Base-by-base conservation (phyloP, 2,329 filamentous ascomycete genomes). In the Phaeophleospora eucalypticola region DNA sequence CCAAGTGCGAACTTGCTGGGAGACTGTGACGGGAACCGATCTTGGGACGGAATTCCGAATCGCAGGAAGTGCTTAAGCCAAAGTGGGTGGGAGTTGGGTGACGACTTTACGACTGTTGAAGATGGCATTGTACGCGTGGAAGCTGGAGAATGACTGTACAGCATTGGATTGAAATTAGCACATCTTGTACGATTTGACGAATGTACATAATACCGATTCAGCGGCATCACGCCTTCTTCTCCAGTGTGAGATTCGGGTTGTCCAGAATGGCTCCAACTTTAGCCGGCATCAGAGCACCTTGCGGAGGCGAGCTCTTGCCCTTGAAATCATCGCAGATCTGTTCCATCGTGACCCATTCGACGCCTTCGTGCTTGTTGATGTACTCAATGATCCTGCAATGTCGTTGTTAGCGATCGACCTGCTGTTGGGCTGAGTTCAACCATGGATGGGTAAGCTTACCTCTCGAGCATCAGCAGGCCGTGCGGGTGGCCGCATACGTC, bases 261-360 rank as follows among this genome's bases (percentile, higher is more conserved):
- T 73, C 72, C 46, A 81, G 57, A 17, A 82, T 77, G 36, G 75
- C 75, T 2, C 77, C 79, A 0, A 67, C 60, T 4, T 71, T 65
- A 4, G 80, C 78, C 0, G 82, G 82, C 75, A 85, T 74, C 57
- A 82, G 60, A 1, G 82, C 82, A 0, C 80, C 82, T 43, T 71
- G 65, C 0, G 79, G 74, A 0, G 79, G 74, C 3, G 65, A 65
- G 49, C 82, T 84, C 65, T 78, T 83, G 48, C 71, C 75, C 71
- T 87, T 88, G 65, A 88, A 89, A 32, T 87, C 80, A 60, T 87
- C 83, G 21, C 74, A 80, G 69, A 89, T 86, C 61, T 86, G 75
- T 58, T 80, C 82, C 73, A 88, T 85, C 0, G 81, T 84, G 0
- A 83, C 78, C 73, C 80, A 85, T 55, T 84, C 80, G 0, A 84